Conservation (phyloP, 2,329 filamentous ascomycete species). For the Fusarium annulatum region DNA sequence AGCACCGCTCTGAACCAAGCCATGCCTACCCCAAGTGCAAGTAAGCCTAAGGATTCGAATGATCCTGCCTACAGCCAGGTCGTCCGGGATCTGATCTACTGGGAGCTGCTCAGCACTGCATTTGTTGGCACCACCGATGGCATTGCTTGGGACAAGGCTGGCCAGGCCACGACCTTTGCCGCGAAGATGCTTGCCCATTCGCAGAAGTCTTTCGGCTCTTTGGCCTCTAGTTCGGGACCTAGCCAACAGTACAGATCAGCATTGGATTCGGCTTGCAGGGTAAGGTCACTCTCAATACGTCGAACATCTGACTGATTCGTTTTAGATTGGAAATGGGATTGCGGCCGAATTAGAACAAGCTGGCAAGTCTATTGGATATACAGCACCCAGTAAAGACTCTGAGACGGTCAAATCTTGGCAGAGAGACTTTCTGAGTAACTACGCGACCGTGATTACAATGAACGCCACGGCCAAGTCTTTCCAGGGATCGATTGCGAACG, state of each 20-base stretch:
- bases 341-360: neutral
- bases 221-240: neutral
- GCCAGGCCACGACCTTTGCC: neutral
- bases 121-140: neutral
- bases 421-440: neutral
- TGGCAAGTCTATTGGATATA: neutral
- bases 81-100: neutral
- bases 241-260: neutral
- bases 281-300: accelerated
- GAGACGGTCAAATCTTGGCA: neutral
- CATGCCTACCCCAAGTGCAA: neutral
- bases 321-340: neutral
- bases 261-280: neutral
- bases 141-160: neutral
- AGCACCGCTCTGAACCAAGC: neutral
- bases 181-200: neutral
- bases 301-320: neutral
- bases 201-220: neutral
- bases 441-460: neutral
- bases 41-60: neutral
- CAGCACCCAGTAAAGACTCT: neutral
- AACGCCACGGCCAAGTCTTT: neutral
- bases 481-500: neutral
- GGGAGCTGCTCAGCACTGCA: neutral
- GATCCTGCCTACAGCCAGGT: neutral